Conservation (phyloP, 495 filamentous ascomycete genomes). For the Tuber microsphaerosporum region DNA sequence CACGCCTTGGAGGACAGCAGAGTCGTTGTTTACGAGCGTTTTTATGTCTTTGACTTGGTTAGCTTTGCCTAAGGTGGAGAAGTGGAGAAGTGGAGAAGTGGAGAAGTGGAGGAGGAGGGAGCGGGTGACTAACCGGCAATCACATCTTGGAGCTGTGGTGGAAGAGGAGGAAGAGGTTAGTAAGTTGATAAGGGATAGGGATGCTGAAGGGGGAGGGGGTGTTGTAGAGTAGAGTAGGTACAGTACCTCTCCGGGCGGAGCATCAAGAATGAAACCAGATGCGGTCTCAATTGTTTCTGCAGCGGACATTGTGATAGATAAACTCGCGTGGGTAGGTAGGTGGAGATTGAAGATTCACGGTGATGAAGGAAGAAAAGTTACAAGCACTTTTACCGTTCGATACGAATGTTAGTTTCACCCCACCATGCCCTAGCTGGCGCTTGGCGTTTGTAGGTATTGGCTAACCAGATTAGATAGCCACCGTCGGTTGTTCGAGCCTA, state of each 20-base stretch:
- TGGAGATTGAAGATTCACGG: not conserved
- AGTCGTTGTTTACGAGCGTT: constrained; percentile 64
- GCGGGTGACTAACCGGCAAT: constrained; percentile 69
- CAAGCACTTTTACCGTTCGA: not conserved
- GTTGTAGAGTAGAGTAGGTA: constrained; percentile 46
- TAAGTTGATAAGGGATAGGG: not conserved
- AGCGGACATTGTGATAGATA: constrained; percentile 21
- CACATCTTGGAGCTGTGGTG: constrained; percentile 72
- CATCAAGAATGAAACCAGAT: constrained; percentile 85
- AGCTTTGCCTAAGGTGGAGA: not conserved
- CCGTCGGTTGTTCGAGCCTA: too few relatives aligned
- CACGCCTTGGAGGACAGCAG: constrained; percentile 60
- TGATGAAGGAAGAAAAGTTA: constrained; percentile 11
- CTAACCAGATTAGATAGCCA: not conserved
- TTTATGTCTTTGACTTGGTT: constrained; percentile 66
- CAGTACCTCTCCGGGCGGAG: constrained; percentile 95
- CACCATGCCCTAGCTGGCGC: not conserved
- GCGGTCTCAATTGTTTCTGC: constrained; percentile 53
- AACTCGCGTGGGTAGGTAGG: not conserved
- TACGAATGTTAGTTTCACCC: not conserved
- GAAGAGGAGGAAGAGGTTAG: constrained; percentile 6
- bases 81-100: not conserved
- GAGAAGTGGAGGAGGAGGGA: too few relatives aligned
- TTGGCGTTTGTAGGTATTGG: not conserved
- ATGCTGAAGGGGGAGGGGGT: constrained; percentile 4